These are phyloP conservation scores for Candida germanica DNA, from an alignment of 805 yeast species.

Conservation along the genomic window DNA sequence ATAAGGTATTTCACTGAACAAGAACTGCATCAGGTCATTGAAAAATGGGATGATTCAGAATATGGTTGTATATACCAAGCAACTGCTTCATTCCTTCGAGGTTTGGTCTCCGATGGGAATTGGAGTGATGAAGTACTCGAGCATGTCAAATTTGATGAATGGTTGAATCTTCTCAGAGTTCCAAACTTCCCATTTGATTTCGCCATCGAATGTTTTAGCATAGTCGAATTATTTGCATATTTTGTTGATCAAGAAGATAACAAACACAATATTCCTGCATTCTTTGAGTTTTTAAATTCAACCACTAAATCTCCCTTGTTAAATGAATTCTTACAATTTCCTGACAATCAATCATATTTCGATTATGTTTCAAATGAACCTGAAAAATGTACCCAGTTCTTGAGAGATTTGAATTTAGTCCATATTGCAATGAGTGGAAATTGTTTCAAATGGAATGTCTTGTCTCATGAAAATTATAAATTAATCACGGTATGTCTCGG, in stretches of 20 bases:
- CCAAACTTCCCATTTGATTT: constrained; percentile 62
- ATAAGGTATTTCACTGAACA: constrained; percentile 40
- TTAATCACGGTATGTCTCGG: constrained; percentile 42
- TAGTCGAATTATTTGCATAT: constrained; percentile 52
- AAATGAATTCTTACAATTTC: constrained; percentile 28
- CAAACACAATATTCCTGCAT: constrained; percentile 41
- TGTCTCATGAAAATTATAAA: constrained; percentile 45
- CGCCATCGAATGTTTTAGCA: constrained; percentile 48
- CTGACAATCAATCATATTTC: constrained; percentile 34
- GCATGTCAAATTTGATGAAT: constrained; percentile 38
- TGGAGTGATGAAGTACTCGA: constrained; percentile 41
- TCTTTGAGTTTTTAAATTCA: constrained; percentile 29
- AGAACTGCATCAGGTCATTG: constrained; percentile 25
- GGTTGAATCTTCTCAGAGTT: constrained; percentile 49
- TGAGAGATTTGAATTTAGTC: constrained; percentile 35
- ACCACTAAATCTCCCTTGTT: constrained; percentile 25
- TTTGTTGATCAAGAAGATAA: constrained; percentile 51
- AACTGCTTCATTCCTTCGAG: constrained; percentile 47
- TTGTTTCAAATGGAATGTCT: constrained; percentile 50
- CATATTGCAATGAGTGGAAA: constrained; percentile 49
- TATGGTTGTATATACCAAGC: constrained; percentile 50
- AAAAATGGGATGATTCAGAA: constrained; percentile 52
- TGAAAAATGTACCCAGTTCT: constrained; percentile 26
- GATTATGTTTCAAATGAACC: constrained; percentile 24
- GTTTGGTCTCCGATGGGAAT: constrained; percentile 50